A percentile compares a stretch with the other conserved stretches of the same genome.
phyloP scores from a whole-genome alignment of 306 rosid species.

The Quercus gilva region DNA sequence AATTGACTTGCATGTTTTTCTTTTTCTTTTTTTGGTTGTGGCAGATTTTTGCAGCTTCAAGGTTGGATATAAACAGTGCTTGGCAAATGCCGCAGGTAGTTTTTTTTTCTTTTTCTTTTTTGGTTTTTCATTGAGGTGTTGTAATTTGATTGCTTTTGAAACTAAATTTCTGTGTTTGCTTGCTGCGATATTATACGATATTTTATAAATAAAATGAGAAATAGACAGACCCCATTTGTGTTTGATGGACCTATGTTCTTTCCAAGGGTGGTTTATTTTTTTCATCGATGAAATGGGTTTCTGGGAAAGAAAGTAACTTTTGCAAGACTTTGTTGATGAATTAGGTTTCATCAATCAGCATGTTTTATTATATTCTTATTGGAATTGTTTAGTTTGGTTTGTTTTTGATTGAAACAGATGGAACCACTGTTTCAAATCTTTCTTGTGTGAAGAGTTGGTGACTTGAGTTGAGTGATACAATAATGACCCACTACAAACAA shows the following conservation, averaged over 20 bases:
- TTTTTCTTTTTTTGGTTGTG: background rate
- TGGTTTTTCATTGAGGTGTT: background rate
- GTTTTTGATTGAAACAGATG: too few species aligned
- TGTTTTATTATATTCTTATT: too few species aligned
- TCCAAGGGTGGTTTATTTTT: background rate
- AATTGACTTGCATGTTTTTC: background rate
- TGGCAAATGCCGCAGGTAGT: constrained; percentile 99
- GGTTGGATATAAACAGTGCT: constrained; percentile 68
- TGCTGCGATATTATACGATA: background rate
- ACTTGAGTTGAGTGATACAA: too few species aligned
- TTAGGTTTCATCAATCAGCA: too few species aligned
- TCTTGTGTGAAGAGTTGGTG: too few species aligned
- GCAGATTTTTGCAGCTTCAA: constrained; percentile 71
- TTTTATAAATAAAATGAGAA: background rate
- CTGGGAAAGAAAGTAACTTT: too few species aligned
- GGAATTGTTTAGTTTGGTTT: too few species aligned
- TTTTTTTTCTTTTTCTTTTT: background rate
- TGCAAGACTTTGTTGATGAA: too few species aligned
- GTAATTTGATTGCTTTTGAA: background rate
- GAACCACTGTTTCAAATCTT: too few species aligned
- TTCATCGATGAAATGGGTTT: background rate
- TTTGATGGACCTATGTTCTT: background rate
- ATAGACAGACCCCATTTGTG: background rate
- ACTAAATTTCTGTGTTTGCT: background rate
- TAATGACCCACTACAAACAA: too few species aligned